These are phyloP conservation scores for Malassezia nana DNA, from an alignment of 1,284 basidiomycete genomes.

Conservation along the genomic window DNA sequence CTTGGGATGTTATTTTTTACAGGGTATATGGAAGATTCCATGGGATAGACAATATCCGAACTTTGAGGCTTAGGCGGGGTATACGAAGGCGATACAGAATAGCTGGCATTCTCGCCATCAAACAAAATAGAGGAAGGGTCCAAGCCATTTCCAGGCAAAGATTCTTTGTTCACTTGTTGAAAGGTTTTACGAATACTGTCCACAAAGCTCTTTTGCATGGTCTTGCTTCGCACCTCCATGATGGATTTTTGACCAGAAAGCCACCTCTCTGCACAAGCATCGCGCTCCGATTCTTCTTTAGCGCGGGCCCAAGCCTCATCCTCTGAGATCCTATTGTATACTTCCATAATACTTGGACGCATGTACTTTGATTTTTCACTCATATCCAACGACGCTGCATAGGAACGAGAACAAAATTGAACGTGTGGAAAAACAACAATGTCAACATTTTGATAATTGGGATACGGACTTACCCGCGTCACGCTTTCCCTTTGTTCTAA, in stretches of 20 bases:
- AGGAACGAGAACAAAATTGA: not conserved
- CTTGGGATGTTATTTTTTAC: not conserved
- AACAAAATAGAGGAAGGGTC: not conserved
- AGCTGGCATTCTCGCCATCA: not conserved
- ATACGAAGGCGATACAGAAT: conserved; percentile 3
- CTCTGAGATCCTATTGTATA: conserved; percentile 5
- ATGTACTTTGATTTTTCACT: not conserved
- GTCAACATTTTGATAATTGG: not conserved
- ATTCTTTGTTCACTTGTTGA: not conserved
- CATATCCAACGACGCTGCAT: not conserved
- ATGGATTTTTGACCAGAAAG: not conserved
- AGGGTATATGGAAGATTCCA: conserved; percentile 10
- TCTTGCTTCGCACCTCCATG: not conserved
- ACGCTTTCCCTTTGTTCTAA: too few relatives aligned
- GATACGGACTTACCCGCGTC: too few relatives aligned
- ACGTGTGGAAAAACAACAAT: not conserved
- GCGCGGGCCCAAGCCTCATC: conserved; percentile 1
- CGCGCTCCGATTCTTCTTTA: conserved; percentile 1
- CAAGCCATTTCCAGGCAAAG: not conserved
- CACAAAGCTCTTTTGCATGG: not conserved
- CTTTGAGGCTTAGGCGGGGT: not conserved
- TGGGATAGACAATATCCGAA: not conserved
- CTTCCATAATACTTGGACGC: conserved; percentile 6
- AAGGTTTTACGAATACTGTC: not conserved
- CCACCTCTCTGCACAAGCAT: conserved; percentile 1